Conservation (phyloP, 495 filamentous ascomycete genomes). For the Talaromyces borbonicus region DNA sequence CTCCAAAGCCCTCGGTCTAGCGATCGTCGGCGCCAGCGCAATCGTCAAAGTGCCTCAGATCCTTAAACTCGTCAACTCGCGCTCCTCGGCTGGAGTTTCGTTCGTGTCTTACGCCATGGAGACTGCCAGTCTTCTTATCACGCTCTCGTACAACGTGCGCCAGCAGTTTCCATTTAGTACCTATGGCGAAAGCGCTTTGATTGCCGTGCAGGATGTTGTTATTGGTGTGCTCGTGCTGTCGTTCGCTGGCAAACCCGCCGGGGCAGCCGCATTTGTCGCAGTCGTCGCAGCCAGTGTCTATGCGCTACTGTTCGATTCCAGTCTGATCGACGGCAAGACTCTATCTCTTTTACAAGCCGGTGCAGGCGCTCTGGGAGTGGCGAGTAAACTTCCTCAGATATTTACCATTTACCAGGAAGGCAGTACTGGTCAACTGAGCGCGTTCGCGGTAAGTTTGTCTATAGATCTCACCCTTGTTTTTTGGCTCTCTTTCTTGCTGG, state of each 20-base stretch:
- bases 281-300: constrained; percentile 57
- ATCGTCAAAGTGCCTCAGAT: constrained; percentile 96
- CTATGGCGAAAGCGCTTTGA: constrained; percentile 87
- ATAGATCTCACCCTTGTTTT: no score
- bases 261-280: constrained; percentile 63
- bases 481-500: no score
- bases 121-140: constrained; percentile 73
- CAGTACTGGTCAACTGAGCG: constrained; percentile 88
- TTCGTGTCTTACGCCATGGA: constrained; percentile 90
- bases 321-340: constrained; percentile 54
- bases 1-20: constrained; percentile 85
- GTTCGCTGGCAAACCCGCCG: constrained; percentile 55
- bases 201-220: constrained; percentile 82
- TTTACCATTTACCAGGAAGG: constrained; percentile 70
- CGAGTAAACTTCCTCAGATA: constrained; percentile 91
- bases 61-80: constrained; percentile 72
- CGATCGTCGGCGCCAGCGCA: constrained; percentile 77
- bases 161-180: constrained; percentile 91
- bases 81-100: constrained; percentile 70
- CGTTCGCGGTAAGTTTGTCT: constrained; percentile 81
- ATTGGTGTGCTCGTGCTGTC: constrained; percentile 77
- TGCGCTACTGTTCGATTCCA: constrained; percentile 55
- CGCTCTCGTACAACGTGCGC: constrained; percentile 79
- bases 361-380: constrained; percentile 71
- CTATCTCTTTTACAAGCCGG: constrained; percentile 75